These are phyloP conservation scores for Persicaria tinctoria DNA, from an alignment of 148 eudicot genomes.

Conservation along the genomic window DNA sequence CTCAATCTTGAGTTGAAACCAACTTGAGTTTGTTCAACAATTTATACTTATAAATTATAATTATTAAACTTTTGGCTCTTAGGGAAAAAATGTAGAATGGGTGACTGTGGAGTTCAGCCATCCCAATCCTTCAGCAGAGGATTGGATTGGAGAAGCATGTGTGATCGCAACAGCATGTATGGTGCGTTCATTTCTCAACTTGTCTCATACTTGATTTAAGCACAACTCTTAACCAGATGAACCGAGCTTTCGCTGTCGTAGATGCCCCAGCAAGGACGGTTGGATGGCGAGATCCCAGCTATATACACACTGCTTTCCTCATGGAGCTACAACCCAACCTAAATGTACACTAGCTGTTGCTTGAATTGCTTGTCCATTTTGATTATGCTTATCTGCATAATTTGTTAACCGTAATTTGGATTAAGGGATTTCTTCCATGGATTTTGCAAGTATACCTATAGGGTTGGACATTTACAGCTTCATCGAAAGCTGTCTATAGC, in stretches of 20 bases:
- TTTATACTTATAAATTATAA: too few species aligned
- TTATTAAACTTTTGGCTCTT: background rate
- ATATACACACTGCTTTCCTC: conserved; percentile 43
- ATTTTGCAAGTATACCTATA: conserved; percentile 54
- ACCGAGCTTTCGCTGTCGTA: background rate
- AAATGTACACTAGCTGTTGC: conserved; percentile 20
- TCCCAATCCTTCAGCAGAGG: conserved; percentile 50
- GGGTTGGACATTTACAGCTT: conserved; percentile 67
- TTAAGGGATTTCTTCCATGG: background rate
- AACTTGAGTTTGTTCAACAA: too few species aligned
- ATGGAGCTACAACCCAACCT: conserved; percentile 55
- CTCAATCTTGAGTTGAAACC: too few species aligned
- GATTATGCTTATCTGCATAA: background rate
- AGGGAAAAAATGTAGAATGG: conserved; percentile 65
- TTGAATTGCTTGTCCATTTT: background rate
- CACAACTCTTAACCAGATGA: too few species aligned
- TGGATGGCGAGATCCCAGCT: conserved; percentile 72
- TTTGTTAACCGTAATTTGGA: background rate
- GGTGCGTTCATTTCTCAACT: conserved; percentile 35
- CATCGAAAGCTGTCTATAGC: conserved; percentile 69
- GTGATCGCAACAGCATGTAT: conserved; percentile 71
- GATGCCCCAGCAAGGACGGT: conserved; percentile 63
- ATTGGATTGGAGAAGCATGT: conserved; percentile 70
- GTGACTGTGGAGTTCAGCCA: conserved; percentile 44
- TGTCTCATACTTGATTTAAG: too few species aligned